A percentile compares a stretch with the other conserved stretches of the same genome.
These are phyloP conservation scores for Suillus luteus DNA, from an alignment of 768 basidiomycete species.

Conservation along the genomic window DNA sequence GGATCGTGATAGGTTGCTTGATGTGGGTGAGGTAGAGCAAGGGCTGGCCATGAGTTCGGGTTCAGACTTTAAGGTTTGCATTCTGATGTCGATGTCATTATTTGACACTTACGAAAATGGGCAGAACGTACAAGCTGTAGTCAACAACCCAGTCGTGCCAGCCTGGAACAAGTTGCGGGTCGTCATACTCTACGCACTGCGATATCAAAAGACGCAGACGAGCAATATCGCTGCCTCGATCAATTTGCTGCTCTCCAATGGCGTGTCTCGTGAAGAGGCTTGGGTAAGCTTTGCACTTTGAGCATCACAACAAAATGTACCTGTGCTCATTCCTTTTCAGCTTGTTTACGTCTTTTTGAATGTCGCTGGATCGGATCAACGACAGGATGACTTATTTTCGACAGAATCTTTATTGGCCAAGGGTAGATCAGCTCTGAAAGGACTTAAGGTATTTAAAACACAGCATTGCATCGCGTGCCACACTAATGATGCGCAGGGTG, in stretches of 20 bases:
- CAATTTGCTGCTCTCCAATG: slow-evolving; percentile 72
- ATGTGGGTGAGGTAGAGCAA: slow-evolving; percentile 94
- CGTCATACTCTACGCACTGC: slow-evolving; percentile 89
- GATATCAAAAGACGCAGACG: slow-evolving; percentile 89
- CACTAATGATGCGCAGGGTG: slow-evolving; percentile 58
- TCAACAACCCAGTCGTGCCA: slow-evolving; percentile 68
- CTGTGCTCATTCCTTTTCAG: slow-evolving; percentile 40
- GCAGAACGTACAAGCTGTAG: slow-evolving; percentile 75
- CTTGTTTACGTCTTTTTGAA: slow-evolving; percentile 93
- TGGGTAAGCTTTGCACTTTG: slow-evolving; percentile 42
- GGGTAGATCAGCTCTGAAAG: slow-evolving; percentile 93
- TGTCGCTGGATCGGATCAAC: slow-evolving; percentile 91
- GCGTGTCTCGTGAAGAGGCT: slow-evolving; percentile 75
- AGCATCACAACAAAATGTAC: background rate
- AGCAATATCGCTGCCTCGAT: slow-evolving; percentile 81
- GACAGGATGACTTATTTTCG: slow-evolving; percentile 96
- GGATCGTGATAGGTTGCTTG: slow-evolving; percentile 80
- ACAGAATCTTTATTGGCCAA: slow-evolving; percentile 93
- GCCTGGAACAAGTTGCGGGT: slow-evolving; percentile 84
- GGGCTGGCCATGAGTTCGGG: slow-evolving; percentile 92
- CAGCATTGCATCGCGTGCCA: slow-evolving; percentile 11
- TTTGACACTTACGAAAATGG: slow-evolving; percentile 32
- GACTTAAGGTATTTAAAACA: slow-evolving; percentile 71
- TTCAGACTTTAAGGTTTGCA: slow-evolving; percentile 78
- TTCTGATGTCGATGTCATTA: background rate